Evolutionary conservation across 1,139 yeast genomes (phyloP).

Genomic region (Kluyveromyces marxianus): DNA sequence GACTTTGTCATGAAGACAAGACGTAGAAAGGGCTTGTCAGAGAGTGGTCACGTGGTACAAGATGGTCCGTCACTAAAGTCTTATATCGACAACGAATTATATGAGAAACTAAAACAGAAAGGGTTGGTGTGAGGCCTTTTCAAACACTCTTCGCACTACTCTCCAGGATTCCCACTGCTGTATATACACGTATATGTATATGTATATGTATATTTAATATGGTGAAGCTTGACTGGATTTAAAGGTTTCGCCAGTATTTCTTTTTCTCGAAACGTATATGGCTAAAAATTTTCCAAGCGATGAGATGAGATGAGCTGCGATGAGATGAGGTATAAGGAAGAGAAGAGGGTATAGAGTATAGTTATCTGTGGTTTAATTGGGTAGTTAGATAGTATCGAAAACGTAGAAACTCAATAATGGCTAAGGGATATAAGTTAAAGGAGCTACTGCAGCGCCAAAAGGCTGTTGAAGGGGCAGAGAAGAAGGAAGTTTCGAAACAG

Average conservation of each 20-base stretch:
- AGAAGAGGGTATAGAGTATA: constrained; percentile 2
- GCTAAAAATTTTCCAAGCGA: constrained; percentile 15
- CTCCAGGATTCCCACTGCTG: no score
- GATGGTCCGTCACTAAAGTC: constrained; percentile 71
- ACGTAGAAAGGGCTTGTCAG: constrained; percentile 66
- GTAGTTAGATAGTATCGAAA: no score
- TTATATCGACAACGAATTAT: constrained; percentile 59
- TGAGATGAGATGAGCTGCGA: constrained; percentile 22
- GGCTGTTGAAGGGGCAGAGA: constrained; percentile 17
- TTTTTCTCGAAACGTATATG: background rate
- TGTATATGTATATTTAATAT: no score
- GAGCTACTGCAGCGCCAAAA: constrained; percentile 28
- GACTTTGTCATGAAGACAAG: constrained; percentile 89
- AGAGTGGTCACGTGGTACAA: constrained; percentile 49
- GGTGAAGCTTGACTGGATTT: background rate
- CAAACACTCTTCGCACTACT: no score
- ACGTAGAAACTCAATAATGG: constrained; percentile 20
- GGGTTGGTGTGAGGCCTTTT: constrained; percentile 31
- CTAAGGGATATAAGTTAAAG: constrained; percentile 32
- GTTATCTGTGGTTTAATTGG: background rate
- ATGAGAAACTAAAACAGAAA: constrained; percentile 44
- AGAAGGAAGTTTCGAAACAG: constrained; percentile 20
- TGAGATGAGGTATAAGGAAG: constrained; percentile 6
- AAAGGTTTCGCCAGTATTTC: constrained; percentile 5
- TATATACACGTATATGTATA: no score